phyloP scores from a whole-genome alignment of 2,329 filamentous ascomycete species.

The Tolypocladium pustulatum region DNA sequence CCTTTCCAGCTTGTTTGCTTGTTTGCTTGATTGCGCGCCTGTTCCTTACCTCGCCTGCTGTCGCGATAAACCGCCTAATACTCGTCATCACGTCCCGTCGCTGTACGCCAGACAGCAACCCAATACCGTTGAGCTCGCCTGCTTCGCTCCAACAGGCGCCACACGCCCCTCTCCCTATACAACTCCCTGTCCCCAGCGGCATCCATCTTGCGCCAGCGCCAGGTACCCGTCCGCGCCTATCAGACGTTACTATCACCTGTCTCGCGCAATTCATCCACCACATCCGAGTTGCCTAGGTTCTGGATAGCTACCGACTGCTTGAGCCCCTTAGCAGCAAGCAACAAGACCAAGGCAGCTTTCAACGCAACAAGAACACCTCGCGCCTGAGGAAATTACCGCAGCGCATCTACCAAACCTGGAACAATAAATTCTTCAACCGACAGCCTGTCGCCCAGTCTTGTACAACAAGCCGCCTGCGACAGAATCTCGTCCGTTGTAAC shows the following conservation, averaged over 20 bases:
- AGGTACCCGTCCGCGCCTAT: slow-evolving; percentile 11
- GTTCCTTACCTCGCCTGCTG: background rate
- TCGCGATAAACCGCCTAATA: background rate
- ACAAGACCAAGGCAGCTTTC: background rate
- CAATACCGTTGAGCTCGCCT: background rate
- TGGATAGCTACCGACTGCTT: background rate
- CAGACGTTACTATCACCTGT: background rate
- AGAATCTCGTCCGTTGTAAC: slow-evolving; percentile 19
- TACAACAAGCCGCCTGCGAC: slow-evolving; percentile 12
- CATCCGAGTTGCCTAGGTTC: background rate
- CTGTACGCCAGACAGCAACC: background rate
- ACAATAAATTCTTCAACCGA: slow-evolving; percentile 7
- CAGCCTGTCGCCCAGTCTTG: slow-evolving; percentile 6
- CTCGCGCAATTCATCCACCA: background rate
- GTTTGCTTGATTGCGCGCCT: background rate
- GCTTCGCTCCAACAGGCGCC: slow-evolving; percentile 4
- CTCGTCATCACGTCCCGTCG: background rate
- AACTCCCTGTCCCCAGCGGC: background rate
- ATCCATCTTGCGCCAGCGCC: slow-evolving; percentile 8
- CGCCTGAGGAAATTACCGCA: background rate
- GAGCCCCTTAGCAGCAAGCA: background rate
- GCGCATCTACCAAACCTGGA: background rate
- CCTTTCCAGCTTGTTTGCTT: slow-evolving; percentile 1
- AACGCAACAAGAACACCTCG: background rate
- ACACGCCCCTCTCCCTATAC: slow-evolving; percentile 3